Evolutionary conservation across 2,329 filamentous ascomycete genomes (phyloP).

Genomic region (Colletotrichum limetticola): DNA sequence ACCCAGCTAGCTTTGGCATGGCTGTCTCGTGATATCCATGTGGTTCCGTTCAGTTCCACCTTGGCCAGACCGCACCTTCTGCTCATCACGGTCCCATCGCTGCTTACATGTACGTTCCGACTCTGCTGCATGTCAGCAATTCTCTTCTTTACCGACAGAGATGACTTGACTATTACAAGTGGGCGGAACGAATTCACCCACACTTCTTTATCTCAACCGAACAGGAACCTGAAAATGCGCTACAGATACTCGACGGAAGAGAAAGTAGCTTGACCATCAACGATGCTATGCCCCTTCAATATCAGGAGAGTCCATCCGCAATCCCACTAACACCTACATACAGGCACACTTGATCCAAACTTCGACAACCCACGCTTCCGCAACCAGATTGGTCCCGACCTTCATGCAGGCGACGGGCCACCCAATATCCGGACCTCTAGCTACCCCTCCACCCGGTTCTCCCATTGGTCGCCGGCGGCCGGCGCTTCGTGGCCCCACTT

Average conservation of each 20-base stretch:
- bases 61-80: constrained; percentile 5
- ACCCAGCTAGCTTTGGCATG: background rate
- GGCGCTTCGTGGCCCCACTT: constrained; percentile 31
- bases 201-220: background rate
- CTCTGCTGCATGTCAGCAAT: constrained; percentile 16
- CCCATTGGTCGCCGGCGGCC: constrained; percentile 23
- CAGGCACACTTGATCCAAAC: no score
- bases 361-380: constrained; percentile 15
- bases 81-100: constrained; percentile 21
- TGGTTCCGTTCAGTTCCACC: background rate
- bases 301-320: background rate
- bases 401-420: constrained; percentile 29
- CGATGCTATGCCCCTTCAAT: background rate
- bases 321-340: constrained; percentile 3
- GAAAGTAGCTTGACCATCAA: background rate
- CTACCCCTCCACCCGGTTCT: constrained; percentile 12
- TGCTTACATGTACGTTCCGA: constrained; percentile 15
- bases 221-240: no score
- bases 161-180: background rate
- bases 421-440: background rate
- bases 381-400: constrained; percentile 22
- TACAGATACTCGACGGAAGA: background rate
- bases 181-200: no score
- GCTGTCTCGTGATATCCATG: constrained; percentile 4
- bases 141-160: background rate